These are phyloP conservation scores for Amanita phalloides DNA, from an alignment of 768 basidiomycete genomes.

Conservation along the genomic window DNA sequence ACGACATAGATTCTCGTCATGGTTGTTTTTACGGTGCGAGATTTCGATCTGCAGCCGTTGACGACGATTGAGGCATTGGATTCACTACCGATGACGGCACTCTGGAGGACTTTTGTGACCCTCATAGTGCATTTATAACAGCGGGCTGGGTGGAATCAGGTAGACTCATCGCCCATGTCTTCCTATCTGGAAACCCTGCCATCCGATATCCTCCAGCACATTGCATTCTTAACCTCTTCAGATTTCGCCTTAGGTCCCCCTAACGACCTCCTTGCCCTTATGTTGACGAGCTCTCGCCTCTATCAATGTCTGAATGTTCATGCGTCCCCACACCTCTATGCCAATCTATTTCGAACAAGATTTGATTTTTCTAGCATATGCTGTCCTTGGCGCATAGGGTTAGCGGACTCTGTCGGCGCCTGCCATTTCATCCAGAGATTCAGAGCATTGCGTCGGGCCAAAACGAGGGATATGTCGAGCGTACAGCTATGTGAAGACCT, in stretches of 20 bases:
- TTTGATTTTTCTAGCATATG: slow-evolving; percentile 30
- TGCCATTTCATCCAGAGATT: slow-evolving; percentile 37
- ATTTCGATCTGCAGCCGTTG: neutral
- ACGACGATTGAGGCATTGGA: neutral
- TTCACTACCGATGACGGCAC: slow-evolving; percentile 1
- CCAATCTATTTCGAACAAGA: slow-evolving; percentile 36
- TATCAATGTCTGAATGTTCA: slow-evolving; percentile 30
- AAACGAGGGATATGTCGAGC: slow-evolving; percentile 21
- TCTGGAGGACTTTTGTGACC: neutral
- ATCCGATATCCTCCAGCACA: slow-evolving; percentile 43
- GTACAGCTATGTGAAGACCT: slow-evolving; percentile 30
- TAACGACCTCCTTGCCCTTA: slow-evolving; percentile 28
- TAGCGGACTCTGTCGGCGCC: slow-evolving; percentile 33
- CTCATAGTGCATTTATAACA: neutral
- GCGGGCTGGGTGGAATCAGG: neutral
- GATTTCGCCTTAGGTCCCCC: slow-evolving; percentile 28
- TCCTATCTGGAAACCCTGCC: slow-evolving; percentile 39
- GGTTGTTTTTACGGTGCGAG: neutral
- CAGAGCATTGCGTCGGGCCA: slow-evolving; percentile 36
- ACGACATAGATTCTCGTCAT: neutral
- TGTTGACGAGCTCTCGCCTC: slow-evolving; percentile 33
- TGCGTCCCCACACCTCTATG: slow-evolving; percentile 43
- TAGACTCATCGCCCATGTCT: slow-evolving; percentile 22
- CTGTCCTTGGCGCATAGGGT: slow-evolving; percentile 13
- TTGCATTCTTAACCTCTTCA: slow-evolving; percentile 37